Percentiles rank a stretch among this genome's conserved stretches.
Evolutionary conservation across 225 moss, liverwort and hornwort species (phyloP).

Genomic region (Polytrichum commune): DNA sequence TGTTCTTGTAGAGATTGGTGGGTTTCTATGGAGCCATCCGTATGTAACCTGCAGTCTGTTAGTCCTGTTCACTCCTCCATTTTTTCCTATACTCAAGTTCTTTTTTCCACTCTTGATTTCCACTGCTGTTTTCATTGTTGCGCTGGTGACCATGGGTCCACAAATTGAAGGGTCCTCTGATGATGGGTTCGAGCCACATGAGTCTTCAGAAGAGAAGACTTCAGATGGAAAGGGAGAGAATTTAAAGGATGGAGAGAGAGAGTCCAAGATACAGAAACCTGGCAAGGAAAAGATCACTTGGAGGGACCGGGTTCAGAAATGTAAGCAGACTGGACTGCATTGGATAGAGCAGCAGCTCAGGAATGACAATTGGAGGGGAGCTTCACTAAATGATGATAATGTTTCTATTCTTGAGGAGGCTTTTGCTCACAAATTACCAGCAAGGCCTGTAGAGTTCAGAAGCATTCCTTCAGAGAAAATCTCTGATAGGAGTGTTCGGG

Average conservation of each 20-base stretch:
- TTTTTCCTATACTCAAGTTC: constrained; percentile 46
- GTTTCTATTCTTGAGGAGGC: constrained; percentile 65
- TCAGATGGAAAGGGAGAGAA: constrained; percentile 14
- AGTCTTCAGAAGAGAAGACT: constrained; percentile 16
- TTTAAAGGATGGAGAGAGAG: constrained; percentile 10
- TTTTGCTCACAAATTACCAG: constrained; percentile 44
- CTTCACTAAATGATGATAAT: constrained; percentile 44
- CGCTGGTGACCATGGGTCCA: constrained; percentile 69
- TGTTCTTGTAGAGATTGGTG: constrained; percentile 44
- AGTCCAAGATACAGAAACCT: constrained; percentile 19
- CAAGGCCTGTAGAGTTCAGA: constrained; percentile 21
- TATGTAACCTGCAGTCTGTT: constrained; percentile 53
- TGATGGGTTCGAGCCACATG: constrained; percentile 27
- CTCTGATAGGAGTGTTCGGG: constrained; percentile 18
- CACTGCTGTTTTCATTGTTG: constrained; percentile 41
- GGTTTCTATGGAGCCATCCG: constrained; percentile 70
- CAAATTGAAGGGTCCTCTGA: constrained; percentile 46
- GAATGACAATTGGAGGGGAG: constrained; percentile 48
- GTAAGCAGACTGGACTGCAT: constrained; percentile 37
- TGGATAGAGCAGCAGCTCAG: constrained; percentile 53
- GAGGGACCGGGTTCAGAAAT: constrained; percentile 36
- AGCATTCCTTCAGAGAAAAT: constrained; percentile 35
- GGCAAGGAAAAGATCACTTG: constrained; percentile 22
- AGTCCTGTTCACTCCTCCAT: constrained; percentile 50
- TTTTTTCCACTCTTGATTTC: constrained; percentile 54